A percentile compares a stretch with the other conserved stretches of the same genome.
These are phyloP conservation scores for Chaetoscypha palmicola DNA, from an alignment of 2,329 filamentous ascomycete species.

Conservation along the genomic window DNA sequence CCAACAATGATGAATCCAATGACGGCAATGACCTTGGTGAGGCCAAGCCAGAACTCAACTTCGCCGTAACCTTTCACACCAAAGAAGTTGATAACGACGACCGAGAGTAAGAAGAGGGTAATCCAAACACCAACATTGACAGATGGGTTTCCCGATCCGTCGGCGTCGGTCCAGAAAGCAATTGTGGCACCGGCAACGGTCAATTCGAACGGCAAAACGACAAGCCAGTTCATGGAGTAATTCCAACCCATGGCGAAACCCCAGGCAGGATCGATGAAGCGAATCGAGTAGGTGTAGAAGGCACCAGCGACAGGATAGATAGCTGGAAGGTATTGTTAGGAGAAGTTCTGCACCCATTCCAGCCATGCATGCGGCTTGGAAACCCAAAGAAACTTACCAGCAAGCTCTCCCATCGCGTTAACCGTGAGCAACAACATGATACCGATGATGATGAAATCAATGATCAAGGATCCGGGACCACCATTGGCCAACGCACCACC, in stretches of 20 bases:
- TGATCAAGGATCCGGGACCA: slow-evolving; percentile 67
- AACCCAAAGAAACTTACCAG: slow-evolving; percentile 58
- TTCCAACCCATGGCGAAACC: slow-evolving; percentile 65
- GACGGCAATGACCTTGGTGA: slow-evolving; percentile 78
- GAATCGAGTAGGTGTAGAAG: slow-evolving; percentile 84
- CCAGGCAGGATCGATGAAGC: slow-evolving; percentile 93
- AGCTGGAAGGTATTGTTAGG: slow-evolving; percentile 12
- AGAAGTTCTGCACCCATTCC: neutral
- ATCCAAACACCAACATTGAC: slow-evolving; percentile 64
- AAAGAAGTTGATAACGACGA: slow-evolving; percentile 78
- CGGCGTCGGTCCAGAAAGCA: slow-evolving; percentile 62
- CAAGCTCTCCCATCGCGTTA: slow-evolving; percentile 85
- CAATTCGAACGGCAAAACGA: slow-evolving; percentile 77
- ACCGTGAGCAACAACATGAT: slow-evolving; percentile 54
- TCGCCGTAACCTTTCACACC: slow-evolving; percentile 86
- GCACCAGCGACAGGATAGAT: slow-evolving; percentile 88
- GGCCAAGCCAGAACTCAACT: slow-evolving; percentile 82
- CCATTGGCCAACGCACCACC: slow-evolving; percentile 36
- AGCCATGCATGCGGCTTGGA: neutral
- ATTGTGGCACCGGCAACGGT: slow-evolving; percentile 81
- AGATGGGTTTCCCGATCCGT: slow-evolving; percentile 37
- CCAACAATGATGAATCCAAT: slow-evolving; percentile 73
- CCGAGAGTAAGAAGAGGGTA: slow-evolving; percentile 70
- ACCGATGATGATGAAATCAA: slow-evolving; percentile 73
- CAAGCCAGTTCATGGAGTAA: slow-evolving; percentile 82